phyloP scores from a whole-genome alignment of 2,329 filamentous ascomycete species.

The Fusarium tricinctum region DNA sequence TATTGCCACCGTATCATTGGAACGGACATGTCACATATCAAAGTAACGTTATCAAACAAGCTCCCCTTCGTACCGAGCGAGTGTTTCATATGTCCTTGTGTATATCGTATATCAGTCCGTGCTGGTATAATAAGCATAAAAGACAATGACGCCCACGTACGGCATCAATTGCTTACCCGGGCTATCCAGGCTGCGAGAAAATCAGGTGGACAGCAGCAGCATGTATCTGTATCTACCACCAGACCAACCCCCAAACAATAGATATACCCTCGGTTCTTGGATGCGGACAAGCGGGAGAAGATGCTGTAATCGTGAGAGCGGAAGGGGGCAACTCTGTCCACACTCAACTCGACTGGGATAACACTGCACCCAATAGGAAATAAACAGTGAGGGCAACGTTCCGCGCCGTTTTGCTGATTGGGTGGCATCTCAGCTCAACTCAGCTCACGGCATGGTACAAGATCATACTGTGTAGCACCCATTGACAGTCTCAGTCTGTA shows the following conservation, averaged over 20 bases:
- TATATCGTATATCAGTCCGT: background rate
- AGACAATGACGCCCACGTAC: slow-evolving; percentile 13
- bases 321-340: background rate
- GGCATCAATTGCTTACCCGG: background rate
- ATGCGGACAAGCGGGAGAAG: slow-evolving; percentile 27
- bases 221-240: background rate
- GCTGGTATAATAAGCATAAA: slow-evolving; percentile 13
- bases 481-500: background rate
- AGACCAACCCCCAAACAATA: slow-evolving; percentile 1
- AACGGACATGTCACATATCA: background rate
- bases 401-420: slow-evolving; percentile 17
- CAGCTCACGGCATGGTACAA: slow-evolving; percentile 5
- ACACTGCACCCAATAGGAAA: slow-evolving; percentile 12
- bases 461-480: slow-evolving; percentile 16
- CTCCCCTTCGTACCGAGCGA: slow-evolving; percentile 9
- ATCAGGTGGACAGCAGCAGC: background rate
- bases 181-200: background rate
- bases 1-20: background rate
- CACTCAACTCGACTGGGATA: slow-evolving; percentile 8
- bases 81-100: slow-evolving; percentile 6
- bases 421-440: slow-evolving; percentile 13
- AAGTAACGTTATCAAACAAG: background rate
- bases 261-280: slow-evolving; percentile 23
- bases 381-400: slow-evolving; percentile 14
- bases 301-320: background rate